A percentile compares a stretch with the other conserved stretches of the same genome.
These are phyloP conservation scores for Saprolegnia parasitica DNA, from an alignment of 352 stramenopile species.

Conservation along the genomic window DNA sequence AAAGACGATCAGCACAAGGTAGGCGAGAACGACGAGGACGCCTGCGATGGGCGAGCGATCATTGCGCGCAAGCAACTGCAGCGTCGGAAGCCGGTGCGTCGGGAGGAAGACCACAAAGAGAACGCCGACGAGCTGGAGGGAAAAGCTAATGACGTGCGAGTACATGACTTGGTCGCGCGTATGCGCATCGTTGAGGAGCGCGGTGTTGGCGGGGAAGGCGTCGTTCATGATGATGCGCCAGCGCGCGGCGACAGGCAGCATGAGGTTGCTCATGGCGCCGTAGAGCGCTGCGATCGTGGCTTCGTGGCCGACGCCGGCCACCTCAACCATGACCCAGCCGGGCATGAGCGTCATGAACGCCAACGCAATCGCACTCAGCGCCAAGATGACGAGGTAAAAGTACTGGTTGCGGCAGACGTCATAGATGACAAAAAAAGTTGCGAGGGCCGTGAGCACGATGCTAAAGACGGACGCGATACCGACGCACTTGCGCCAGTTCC, in stretches of 20 bases:
- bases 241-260: background rate
- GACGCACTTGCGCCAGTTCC: slow-evolving; percentile 45
- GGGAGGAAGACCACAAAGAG: background rate
- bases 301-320: slow-evolving; percentile 45
- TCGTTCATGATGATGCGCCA: background rate
- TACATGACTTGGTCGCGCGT: background rate
- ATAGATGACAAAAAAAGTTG: slow-evolving; percentile 47
- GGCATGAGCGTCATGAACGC: slow-evolving; percentile 40
- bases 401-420: slow-evolving; percentile 50
- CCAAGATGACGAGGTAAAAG: slow-evolving; percentile 39
- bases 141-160: background rate
- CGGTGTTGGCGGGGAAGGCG: background rate
- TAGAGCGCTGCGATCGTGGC: slow-evolving; percentile 31
- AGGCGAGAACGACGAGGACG: background rate
- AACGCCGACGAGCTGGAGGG: background rate
- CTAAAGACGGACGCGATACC: slow-evolving; percentile 32
- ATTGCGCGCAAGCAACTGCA: background rate
- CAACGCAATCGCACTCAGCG: slow-evolving; percentile 40
- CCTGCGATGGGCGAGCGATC: background rate
- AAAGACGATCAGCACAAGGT: background rate
- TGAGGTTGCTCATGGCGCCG: background rate
- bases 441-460: slow-evolving; percentile 37
- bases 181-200: background rate
- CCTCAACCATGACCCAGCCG: slow-evolving; percentile 43
- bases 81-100: background rate